Conservation (phyloP, 2,329 filamentous ascomycete genomes). For the Aspergillus fijiensis region DNA sequence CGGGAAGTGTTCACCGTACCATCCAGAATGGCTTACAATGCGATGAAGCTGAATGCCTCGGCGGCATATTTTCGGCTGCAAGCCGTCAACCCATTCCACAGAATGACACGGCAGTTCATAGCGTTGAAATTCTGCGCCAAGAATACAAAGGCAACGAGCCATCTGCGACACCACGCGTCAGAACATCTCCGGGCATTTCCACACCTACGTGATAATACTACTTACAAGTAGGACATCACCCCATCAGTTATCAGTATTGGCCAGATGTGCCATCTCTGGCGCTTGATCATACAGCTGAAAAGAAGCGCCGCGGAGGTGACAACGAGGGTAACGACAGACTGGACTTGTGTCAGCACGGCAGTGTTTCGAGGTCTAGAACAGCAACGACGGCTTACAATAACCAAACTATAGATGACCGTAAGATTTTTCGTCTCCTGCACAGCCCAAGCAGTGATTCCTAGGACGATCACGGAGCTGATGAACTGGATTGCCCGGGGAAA, state of each 20-base stretch:
- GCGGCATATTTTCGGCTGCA: slow-evolving; percentile 22
- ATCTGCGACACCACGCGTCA: background rate
- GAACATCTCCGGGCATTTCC: background rate
- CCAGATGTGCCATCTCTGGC: background rate
- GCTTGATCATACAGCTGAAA: background rate
- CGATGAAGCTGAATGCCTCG: slow-evolving; percentile 23
- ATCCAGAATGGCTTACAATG: slow-evolving; percentile 10
- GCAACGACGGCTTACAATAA: background rate
- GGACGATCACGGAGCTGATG: background rate
- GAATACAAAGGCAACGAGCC: background rate
- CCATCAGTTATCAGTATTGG: background rate
- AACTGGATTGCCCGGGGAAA: background rate
- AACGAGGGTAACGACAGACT: background rate
- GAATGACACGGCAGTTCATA: slow-evolving; percentile 10
- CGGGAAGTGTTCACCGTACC: too few species aligned
- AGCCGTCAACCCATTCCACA: slow-evolving; percentile 19
- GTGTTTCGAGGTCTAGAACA: background rate
- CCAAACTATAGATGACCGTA: background rate
- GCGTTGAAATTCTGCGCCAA: background rate
- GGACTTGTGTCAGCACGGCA: background rate
- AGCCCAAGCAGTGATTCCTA: background rate
- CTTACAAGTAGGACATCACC: background rate
- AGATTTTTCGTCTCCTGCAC: background rate
- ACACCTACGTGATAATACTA: background rate
- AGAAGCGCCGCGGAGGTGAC: background rate